Conservation (phyloP, 2,329 filamentous ascomycete species). For the Trichothecium sympodiale region DNA sequence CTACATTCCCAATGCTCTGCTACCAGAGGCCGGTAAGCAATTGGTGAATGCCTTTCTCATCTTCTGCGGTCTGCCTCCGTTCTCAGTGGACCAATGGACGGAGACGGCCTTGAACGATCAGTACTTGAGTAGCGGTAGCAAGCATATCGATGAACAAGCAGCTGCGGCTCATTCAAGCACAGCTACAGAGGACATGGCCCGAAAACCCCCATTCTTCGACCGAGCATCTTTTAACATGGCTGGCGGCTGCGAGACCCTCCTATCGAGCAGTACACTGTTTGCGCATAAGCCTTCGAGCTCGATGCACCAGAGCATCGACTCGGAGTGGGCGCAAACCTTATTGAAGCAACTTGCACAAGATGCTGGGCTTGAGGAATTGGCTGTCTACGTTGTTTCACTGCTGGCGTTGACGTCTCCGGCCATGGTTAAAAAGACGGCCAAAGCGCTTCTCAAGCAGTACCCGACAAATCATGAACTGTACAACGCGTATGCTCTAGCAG, state of each 20-base stretch:
- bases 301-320: slow-evolving; percentile 15
- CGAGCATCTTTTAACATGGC: neutral
- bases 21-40: slow-evolving; percentile 24
- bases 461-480: slow-evolving; percentile 59
- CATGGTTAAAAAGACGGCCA: slow-evolving; percentile 58
- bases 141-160: slow-evolving; percentile 2
- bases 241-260: slow-evolving; percentile 37
- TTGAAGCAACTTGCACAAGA: slow-evolving; percentile 49
- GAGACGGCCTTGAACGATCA: slow-evolving; percentile 18
- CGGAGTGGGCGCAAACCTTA: slow-evolving; percentile 38
- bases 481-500: slow-evolving; percentile 67
- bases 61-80: slow-evolving; percentile 55
- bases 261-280: slow-evolving; percentile 35
- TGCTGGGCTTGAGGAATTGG: slow-evolving; percentile 28
- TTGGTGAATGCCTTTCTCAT: slow-evolving; percentile 61
- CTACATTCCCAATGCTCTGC: slow-evolving; percentile 27
- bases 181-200: slow-evolving; percentile 1
- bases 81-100: slow-evolving; percentile 17
- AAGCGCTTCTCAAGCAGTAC: slow-evolving; percentile 58
- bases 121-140: slow-evolving; percentile 11
- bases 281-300: slow-evolving; percentile 20
- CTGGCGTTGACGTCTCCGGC: slow-evolving; percentile 47
- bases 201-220: slow-evolving; percentile 3
- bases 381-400: slow-evolving; percentile 49
- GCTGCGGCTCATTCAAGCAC: slow-evolving; percentile 6